Conservation (phyloP, 148 eudicot species). For the Amaranthus cruentus region DNA sequence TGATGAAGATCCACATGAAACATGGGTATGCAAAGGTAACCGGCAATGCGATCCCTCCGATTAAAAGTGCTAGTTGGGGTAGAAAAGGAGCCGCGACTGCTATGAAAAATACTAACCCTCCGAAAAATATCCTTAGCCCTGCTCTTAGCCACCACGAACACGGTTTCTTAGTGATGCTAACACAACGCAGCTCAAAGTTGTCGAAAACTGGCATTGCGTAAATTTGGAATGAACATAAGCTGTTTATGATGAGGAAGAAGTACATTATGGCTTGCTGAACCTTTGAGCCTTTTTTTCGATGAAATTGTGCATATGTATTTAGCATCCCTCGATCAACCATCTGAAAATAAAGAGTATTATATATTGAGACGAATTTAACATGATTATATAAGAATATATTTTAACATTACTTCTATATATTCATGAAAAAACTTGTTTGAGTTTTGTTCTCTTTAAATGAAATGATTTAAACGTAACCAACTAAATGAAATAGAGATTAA, state of each 20-base stretch:
- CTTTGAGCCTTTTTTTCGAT: slow-evolving; percentile 23
- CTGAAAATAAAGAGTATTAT: slow-evolving; percentile 1
- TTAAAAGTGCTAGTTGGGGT: slow-evolving; percentile 32
- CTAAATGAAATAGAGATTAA: too few relatives aligned
- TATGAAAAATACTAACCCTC: slow-evolving; percentile 48
- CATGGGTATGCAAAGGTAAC: slow-evolving; percentile 58
- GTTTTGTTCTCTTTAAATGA: too few relatives aligned
- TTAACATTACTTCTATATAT: too few relatives aligned
- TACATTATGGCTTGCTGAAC: slow-evolving; percentile 31
- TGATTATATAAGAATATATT: background rate
- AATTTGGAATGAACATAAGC: slow-evolving; percentile 46
- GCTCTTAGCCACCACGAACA: slow-evolving; percentile 40
- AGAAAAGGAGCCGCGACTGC: slow-evolving; percentile 58
- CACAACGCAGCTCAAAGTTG: slow-evolving; percentile 47
- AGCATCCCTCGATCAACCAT: slow-evolving; percentile 12
- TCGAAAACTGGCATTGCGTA: slow-evolving; percentile 58
- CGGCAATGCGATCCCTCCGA: slow-evolving; percentile 48
- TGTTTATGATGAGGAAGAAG: slow-evolving; percentile 34
- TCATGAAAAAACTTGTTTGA: too few relatives aligned
- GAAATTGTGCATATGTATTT: slow-evolving; percentile 17
- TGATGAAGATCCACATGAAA: slow-evolving; percentile 59
- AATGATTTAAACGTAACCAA: too few relatives aligned
- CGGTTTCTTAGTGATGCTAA: slow-evolving; percentile 24
- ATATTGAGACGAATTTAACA: too few relatives aligned
- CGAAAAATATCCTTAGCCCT: slow-evolving; percentile 41